These are phyloP conservation scores for Jackrogersella multiformis DNA, from an alignment of 495 filamentous ascomycete genomes.

Conservation along the genomic window DNA sequence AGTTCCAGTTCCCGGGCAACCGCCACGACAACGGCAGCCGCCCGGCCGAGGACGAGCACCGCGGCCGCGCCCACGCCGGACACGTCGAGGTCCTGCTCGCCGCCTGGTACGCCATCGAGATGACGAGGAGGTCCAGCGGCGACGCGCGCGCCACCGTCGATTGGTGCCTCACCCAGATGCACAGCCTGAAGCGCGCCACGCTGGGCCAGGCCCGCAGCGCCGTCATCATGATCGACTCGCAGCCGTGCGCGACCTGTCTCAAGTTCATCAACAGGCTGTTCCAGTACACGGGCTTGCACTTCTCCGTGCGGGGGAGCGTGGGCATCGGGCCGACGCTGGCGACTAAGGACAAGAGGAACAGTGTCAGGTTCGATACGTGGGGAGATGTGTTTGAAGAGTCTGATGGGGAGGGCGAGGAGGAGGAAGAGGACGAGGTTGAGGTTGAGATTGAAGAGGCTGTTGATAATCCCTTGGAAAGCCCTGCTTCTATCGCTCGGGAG, in stretches of 20 bases:
- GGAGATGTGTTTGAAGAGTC: slow-evolving; percentile 21
- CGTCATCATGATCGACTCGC: slow-evolving; percentile 36
- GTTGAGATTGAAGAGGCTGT: not conserved
- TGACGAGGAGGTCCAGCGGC: not conserved
- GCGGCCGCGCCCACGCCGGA: slow-evolving; percentile 40
- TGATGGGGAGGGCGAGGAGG: slow-evolving; percentile 26
- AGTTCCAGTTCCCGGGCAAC: slow-evolving; percentile 37
- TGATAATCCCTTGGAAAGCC: not conserved
- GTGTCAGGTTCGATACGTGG: slow-evolving; percentile 23
- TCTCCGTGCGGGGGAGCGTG: slow-evolving; percentile 13
- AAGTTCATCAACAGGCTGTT: slow-evolving; percentile 31
- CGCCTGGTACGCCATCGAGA: slow-evolving; percentile 32
- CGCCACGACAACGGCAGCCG: slow-evolving; percentile 18
- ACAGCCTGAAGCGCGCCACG: not conserved
- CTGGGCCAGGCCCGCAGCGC: slow-evolving; percentile 19
- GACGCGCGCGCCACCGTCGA: not conserved
- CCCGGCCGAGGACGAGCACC: slow-evolving; percentile 8
- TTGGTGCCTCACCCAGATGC: slow-evolving; percentile 15
- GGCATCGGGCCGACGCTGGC: slow-evolving; percentile 38
- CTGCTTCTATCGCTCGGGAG: not conserved
- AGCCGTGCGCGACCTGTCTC: slow-evolving; percentile 34
- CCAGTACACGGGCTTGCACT: slow-evolving; percentile 32
- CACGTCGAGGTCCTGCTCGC: slow-evolving; percentile 43
- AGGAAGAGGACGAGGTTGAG: not conserved
- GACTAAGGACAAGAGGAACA: slow-evolving; percentile 16